Evolutionary conservation across 176 grass and related monocot species (phyloP), one percentile per base, ranked within the genome.

Genomic region (Bolboschoenus planiculmis): DNA sequence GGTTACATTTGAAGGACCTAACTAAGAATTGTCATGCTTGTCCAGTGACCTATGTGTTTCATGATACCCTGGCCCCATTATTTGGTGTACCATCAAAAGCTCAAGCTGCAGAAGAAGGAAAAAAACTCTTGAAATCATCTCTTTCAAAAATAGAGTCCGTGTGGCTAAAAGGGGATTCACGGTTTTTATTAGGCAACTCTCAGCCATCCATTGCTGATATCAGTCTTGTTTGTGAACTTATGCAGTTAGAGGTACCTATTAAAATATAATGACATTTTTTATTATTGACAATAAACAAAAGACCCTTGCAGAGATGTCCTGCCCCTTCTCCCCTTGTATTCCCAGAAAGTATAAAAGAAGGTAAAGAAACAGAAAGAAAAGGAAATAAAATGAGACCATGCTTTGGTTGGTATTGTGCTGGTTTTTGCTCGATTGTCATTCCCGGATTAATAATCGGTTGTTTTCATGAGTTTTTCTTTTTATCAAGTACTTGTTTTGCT

Each of bases 221-320:
- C 58, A 91, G 92, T 89, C 92, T 98, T 78, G 90, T 91, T 56
- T 98, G 95, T 43, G 95, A 98, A 83, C 92, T 98, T 73, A 95
- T 91, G 90, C 90, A 98, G 62, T 59, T 95, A 62, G 92, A 98
- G 92, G 95, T 95, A 93, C 20, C 77, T 81, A 20, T 5, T 10
- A 29, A 59, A 85, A 10, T 33, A 18, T 46, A 26, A 39, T 21
- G 13, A 26, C 23, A 4, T 1, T 2, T 44, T 73, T 24, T 77
- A 31, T 5, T 53, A 10, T 77, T 53, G 9, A 7, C 13, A 16
- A 20, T 7, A 76, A 11, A 44, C 2, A 9, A 72, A 26, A 18
- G 72, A n/a, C 6, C 13, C 11, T 29, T 74, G 4, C 46, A 26
- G 39, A 23, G 65, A 66, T 20, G 20, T 2, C 6, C 20, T 8